Evolutionary conservation across 352 stramenopile genomes (phyloP).

Genomic region (Phytopythium sindhum): DNA sequence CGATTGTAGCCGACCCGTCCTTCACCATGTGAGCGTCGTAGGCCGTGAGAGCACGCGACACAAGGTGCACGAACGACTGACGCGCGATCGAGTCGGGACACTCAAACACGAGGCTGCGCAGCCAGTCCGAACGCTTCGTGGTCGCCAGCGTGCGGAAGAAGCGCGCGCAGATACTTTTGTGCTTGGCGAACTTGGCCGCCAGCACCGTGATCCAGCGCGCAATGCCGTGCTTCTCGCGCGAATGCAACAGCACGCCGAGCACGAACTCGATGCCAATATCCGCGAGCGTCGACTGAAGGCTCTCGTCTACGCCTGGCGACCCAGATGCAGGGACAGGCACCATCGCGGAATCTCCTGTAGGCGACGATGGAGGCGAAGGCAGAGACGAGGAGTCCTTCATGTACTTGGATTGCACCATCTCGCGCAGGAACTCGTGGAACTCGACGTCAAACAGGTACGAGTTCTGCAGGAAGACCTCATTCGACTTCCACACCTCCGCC

Average conservation of each 20-base stretch:
- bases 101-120: conserved; percentile 75
- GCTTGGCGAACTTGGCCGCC: conserved; percentile 63
- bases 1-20: neutral
- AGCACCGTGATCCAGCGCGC: conserved; percentile 79
- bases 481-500: conserved; percentile 91
- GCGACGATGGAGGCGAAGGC: conserved; percentile 13
- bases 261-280: conserved; percentile 87
- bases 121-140: conserved; percentile 55
- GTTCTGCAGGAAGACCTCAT: conserved; percentile 93
- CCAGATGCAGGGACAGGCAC: conserved; percentile 22
- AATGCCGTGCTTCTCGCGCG: conserved; percentile 84
- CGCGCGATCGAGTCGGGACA: conserved; percentile 82
- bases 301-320: conserved; percentile 31
- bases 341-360: conserved; percentile 5
- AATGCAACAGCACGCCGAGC: conserved; percentile 86
- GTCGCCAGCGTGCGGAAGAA: conserved; percentile 65
- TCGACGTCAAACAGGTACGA: conserved; percentile 95
- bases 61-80: conserved; percentile 84
- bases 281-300: conserved; percentile 65
- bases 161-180: conserved; percentile 62
- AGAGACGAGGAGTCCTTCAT: conserved; percentile 41
- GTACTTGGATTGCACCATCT: conserved; percentile 85
- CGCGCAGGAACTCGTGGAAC: conserved; percentile 93
- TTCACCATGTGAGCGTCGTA: conserved; percentile 58
- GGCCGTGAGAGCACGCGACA: conserved; percentile 63